Evolutionary conservation across 2,329 filamentous ascomycete species (phyloP), one percentile per base, ranked within the genome.

Genomic region (Pyricularia pennisetigena): DNA sequence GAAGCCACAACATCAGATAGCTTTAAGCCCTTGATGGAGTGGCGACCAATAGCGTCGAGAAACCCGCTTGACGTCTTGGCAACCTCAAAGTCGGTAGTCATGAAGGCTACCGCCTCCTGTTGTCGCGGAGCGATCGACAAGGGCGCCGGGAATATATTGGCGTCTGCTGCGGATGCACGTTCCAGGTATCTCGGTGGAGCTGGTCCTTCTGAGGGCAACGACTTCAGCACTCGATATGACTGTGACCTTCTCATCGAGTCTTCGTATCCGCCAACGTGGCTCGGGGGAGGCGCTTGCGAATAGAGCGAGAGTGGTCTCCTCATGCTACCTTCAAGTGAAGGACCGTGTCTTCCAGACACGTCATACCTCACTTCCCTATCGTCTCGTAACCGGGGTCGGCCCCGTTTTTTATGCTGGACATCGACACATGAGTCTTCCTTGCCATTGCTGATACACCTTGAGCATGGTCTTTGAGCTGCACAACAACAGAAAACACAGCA

Each of bases 391-490:
- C 92, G 85, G 69, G 92, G 92, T 65, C 92, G 85, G 61, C 92
- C 92, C 73, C 92, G 83, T 77, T 94, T 95, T 78, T 94, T 95
- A 78, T 95, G 92, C 74, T 93, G 90, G 41, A 95, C 91, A 77
- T 95, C 92, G 73, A 92, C 83, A 75, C 92, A 95, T 8, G 88
- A 84, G 69, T 93, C 90, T 82, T 94, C 83, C 74, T 94, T 95
- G 70, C 90, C 90, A 74, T 92, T 92, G 73, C 87, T 87, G 41
- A 90, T 80, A 75, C 92, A 95, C 75, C 92, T 86, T 30, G 89
- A 89, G 75, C 92, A 95, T 30, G 92, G 92, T 68, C 92, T 85
- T 77, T 92, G 89, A 66, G 90, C 88, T 90, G 71, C 67, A 59
- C 14, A 28, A 20, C 28, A 35, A 30, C 26, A 32, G 28, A 32